Percentiles rank a stretch among this genome's conserved stretches.
Evolutionary conservation across 257 asterid species (phyloP).

Genomic region (Cordia subcordata): DNA sequence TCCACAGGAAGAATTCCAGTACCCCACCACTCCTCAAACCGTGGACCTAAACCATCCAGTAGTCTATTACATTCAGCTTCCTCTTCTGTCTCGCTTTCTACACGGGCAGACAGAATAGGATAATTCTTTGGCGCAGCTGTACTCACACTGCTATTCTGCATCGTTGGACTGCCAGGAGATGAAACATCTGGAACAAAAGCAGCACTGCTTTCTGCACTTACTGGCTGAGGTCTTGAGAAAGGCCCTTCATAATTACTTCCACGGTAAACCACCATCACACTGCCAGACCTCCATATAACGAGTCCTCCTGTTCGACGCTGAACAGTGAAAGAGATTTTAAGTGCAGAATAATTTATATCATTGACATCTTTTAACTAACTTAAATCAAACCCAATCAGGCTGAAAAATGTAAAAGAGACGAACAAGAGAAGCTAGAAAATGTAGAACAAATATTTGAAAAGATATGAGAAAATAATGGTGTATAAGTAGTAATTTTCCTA

Average conservation of each 20-base stretch:
- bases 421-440: too few species aligned
- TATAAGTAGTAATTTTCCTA: too few species aligned
- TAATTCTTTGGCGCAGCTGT: conserved; percentile 36
- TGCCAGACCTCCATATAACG: conserved; percentile 97
- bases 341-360: not conserved
- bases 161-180: conserved; percentile 31
- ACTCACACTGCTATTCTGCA: conserved; percentile 22
- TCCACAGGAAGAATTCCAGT: conserved; percentile 97
- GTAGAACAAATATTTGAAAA: too few species aligned
- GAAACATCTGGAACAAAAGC: conserved; percentile 73
- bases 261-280: conserved; percentile 92
- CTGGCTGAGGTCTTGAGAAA: conserved; percentile 37
- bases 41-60: conserved; percentile 90
- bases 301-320: conserved; percentile 97
- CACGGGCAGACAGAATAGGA: conserved; percentile 29
- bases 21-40: conserved; percentile 99
- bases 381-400: not conserved
- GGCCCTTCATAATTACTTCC: conserved; percentile 93
- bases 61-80: conserved; percentile 64
- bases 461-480: too few species aligned
- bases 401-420: not conserved
- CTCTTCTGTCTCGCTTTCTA: conserved; percentile 50
- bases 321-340: conserved; percentile 21
- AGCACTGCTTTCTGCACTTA: conserved; percentile 42
- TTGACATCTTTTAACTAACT: not conserved